Percentiles rank a stretch among this genome's conserved stretches.
Evolutionary conservation across 139 green algal genomes (phyloP).

Genomic region (Chlorella sp.): DNA sequence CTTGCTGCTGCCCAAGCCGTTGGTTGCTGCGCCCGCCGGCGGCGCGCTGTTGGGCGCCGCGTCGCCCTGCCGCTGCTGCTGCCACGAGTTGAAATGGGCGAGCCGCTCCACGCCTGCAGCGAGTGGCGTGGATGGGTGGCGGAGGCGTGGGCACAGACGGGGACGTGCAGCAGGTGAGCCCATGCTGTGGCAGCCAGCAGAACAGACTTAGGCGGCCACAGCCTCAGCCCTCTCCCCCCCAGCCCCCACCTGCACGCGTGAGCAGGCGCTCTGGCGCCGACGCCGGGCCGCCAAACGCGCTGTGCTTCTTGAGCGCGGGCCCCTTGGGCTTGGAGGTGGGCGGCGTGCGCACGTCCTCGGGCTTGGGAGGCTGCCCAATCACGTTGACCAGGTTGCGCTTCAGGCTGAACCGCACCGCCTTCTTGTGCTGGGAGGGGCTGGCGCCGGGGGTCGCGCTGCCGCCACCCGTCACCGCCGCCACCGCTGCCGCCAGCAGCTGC

Average conservation of each 20-base stretch:
- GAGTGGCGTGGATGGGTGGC: not conserved
- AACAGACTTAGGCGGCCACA: not conserved
- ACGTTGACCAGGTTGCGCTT: constrained; percentile 80
- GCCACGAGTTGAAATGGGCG: not conserved
- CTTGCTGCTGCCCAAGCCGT: not conserved
- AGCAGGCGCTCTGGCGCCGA: constrained; percentile 20
- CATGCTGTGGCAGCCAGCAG: no score
- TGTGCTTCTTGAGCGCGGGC: constrained; percentile 44
- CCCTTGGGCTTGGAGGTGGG: constrained; percentile 70
- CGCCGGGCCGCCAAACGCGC: not conserved
- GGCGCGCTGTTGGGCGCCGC: not conserved
- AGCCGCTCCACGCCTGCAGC: no score
- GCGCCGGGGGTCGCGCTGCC: not conserved
- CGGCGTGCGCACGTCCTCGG: constrained; percentile 77
- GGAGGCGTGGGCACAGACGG: not conserved
- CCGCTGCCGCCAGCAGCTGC: constrained; percentile 15
- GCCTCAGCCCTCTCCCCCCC: not conserved
- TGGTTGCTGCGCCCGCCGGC: not conserved
- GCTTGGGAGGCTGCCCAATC: constrained; percentile 66
- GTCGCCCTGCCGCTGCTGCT: not conserved
- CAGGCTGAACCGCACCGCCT: constrained; percentile 76
- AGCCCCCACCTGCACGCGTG: not conserved
- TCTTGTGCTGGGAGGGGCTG: constrained; percentile 40
- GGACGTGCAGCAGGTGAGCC: not conserved
- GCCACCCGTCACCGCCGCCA: constrained; percentile 8